These are phyloP conservation scores for Articulospora tetracladia DNA, from an alignment of 495 filamentous ascomycete genomes.

Conservation along the genomic window DNA sequence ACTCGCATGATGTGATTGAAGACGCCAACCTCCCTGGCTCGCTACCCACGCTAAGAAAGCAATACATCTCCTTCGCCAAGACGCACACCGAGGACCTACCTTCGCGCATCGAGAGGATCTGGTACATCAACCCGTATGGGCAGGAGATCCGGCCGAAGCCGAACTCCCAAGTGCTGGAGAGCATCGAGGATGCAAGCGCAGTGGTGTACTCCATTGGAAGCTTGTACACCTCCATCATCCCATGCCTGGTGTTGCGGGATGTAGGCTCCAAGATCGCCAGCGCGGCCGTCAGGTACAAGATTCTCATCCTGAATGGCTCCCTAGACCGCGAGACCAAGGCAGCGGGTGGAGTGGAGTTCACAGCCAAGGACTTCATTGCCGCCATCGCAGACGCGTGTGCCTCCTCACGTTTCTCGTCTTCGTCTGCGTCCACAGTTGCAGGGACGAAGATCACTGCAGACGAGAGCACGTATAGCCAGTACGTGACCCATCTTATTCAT, in stretches of 20 bases:
- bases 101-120: conserved; percentile 74
- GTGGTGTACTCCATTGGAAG: conserved; percentile 90
- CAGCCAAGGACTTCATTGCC: conserved; percentile 71
- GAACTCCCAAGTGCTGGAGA: conserved; percentile 73
- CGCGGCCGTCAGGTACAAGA: conserved; percentile 57
- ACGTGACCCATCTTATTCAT: conserved; percentile 84
- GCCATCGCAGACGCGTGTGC: conserved; percentile 69
- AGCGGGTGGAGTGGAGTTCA: conserved; percentile 57
- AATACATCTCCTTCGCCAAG: conserved; percentile 79
- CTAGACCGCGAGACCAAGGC: conserved; percentile 80
- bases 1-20: conserved; percentile 54
- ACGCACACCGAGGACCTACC: conserved; percentile 60
- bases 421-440: neutral
- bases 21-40: conserved; percentile 88
- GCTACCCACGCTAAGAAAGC: conserved; percentile 71
- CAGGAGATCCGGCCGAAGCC: conserved; percentile 77
- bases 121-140: conserved; percentile 98
- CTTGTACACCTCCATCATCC: conserved; percentile 77
- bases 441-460: conserved; percentile 30
- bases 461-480: conserved; percentile 39
- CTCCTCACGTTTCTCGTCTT: conserved; percentile 7
- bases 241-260: conserved; percentile 63
- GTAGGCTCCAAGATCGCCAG: conserved; percentile 52
- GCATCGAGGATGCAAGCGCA: conserved; percentile 55
- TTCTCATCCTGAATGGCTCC: conserved; percentile 80